A percentile compares a stretch with the other conserved stretches of the same genome.
phyloP scores from a whole-genome alignment of 345 rosid genomes.

The Geranium brycei region DNA sequence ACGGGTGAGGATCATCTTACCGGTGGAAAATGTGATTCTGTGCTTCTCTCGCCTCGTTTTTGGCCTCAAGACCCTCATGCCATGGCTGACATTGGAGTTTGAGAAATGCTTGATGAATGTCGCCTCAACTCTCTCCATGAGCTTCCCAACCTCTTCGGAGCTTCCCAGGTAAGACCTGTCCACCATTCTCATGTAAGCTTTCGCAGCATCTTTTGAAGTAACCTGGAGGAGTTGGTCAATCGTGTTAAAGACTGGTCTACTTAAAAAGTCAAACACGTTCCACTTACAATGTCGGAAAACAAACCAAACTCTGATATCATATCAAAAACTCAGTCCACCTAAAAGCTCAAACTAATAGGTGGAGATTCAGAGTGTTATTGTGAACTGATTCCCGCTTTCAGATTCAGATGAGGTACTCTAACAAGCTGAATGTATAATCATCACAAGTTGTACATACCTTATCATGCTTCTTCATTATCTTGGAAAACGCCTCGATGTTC shows the following conservation, averaged over 20 bases:
- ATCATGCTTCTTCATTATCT: conserved; percentile 80
- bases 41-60: conserved; percentile 48
- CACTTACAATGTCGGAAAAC: too few relatives aligned
- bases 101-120: conserved; percentile 64
- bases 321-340: too few relatives aligned
- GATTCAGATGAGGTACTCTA: too few relatives aligned
- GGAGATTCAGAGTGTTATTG: too few relatives aligned
- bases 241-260: too few relatives aligned
- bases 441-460: conserved; percentile 27
- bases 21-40: conserved; percentile 46
- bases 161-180: conserved; percentile 57
- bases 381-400: too few relatives aligned
- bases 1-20: conserved; percentile 18
- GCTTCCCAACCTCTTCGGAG: conserved; percentile 70
- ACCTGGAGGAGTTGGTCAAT: too few relatives aligned
- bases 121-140: conserved; percentile 44
- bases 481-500: conserved; percentile 62
- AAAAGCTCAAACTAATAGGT: too few relatives aligned
- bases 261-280: too few relatives aligned
- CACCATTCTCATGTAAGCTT: conserved; percentile 49
- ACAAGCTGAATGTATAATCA: too few relatives aligned
- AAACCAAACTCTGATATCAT: too few relatives aligned
- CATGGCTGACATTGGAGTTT: conserved; percentile 61
- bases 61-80: conserved; percentile 46
- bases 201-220: conserved; percentile 47